These are phyloP conservation scores for Wickerhamiella cacticola DNA, from an alignment of 805 yeast genomes.

Conservation along the genomic window DNA sequence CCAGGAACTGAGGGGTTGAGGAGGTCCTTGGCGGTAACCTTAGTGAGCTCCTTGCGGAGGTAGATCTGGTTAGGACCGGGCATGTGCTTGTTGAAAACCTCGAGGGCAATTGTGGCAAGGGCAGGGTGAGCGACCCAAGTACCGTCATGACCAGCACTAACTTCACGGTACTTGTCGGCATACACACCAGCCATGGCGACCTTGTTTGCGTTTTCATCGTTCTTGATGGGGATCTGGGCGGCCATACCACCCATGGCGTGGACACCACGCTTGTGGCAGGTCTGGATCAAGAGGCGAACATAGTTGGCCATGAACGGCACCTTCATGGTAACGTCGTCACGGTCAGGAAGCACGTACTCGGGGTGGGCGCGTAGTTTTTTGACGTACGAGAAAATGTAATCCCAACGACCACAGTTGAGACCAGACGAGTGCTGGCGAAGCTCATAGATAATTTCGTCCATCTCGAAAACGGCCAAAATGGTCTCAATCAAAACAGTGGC, in stretches of 20 bases:
- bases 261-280: conserved; percentile 60
- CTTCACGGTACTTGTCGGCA: conserved; percentile 58
- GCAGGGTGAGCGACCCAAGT: conserved; percentile 74
- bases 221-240: conserved; percentile 63
- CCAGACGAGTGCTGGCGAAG: conserved; percentile 61
- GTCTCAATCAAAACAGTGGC: conserved; percentile 65
- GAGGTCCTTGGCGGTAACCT: conserved; percentile 46
- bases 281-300: conserved; percentile 51
- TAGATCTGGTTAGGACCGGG: conserved; percentile 63
- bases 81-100: conserved; percentile 63
- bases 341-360: conserved; percentile 54
- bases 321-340: conserved; percentile 56
- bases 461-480: conserved; percentile 60
- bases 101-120: conserved; percentile 50
- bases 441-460: conserved; percentile 68
- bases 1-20: conserved; percentile 49
- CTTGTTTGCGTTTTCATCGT: conserved; percentile 47
- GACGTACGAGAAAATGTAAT: conserved; percentile 58
- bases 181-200: conserved; percentile 56
- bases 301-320: conserved; percentile 60
- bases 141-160: conserved; percentile 57
- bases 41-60: conserved; percentile 37
- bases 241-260: conserved; percentile 77
- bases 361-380: conserved; percentile 52
- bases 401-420: conserved; percentile 69